Evolutionary conservation across 148 eudicot species (phyloP), one percentile per base, ranked within the genome.

Genomic region (Vaccinium myrtillus): DNA sequence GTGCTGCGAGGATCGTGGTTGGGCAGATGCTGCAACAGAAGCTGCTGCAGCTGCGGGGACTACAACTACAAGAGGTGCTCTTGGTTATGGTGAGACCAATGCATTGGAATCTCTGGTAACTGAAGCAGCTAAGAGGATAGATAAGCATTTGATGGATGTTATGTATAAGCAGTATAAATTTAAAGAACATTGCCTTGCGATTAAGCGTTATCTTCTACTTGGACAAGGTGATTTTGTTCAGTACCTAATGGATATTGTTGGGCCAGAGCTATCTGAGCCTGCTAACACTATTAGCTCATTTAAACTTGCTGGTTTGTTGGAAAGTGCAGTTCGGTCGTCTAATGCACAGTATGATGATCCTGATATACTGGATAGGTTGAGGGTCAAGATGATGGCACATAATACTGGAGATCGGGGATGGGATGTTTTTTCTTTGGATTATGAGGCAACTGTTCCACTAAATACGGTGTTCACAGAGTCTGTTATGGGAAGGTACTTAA

Each of bases 141-240:
- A 97, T 77, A 97, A 90, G 88, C 99, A 93, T 91, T 85, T 95
- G 81, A 77, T 97, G 85, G 95, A 92, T 87, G 98, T 97, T 82
- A 89, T 97, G 79, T 90, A 94, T 78, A 94, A 87, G 55, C 87
- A 86, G 49, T 97, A 92, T 77, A 97, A 92, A 88, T 97, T 97
- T 82, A 97, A 95, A 86, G 99, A 97, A 84, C 99, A 97, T 86
- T 97, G 99, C 81, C 90, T 94, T 43, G 99, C 99, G 50, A 97
- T 97, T 27, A 97, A 97, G 88, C 92, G 98, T 43, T 97, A 97
- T 91, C 86, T 97, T 87, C 89, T 97, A 81, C 96, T 97, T 46
- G 99, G 99, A n/a, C 98, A 95, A 89, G 99, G 99, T 71, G 99
- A 97, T 81, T 97, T 97, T 90, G 99, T 97, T 86, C 99, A 97